These are phyloP conservation scores for Metschnikowia koreensis DNA, from an alignment of 805 yeast genomes.

Conservation along the genomic window DNA sequence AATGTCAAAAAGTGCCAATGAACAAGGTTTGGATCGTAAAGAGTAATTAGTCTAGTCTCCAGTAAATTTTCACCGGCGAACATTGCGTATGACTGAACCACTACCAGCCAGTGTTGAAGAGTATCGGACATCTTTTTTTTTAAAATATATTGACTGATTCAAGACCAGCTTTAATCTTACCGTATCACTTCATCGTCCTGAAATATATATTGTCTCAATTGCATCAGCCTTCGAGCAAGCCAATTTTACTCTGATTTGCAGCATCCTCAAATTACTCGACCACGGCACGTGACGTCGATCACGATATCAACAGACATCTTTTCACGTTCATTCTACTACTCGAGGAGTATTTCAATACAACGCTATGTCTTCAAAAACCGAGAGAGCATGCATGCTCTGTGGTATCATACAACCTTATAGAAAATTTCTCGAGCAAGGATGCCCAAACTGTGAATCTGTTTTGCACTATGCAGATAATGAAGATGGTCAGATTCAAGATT, in stretches of 20 bases:
- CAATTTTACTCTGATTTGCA: not conserved
- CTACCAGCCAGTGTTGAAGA: no score
- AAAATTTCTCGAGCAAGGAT: constrained; percentile 75
- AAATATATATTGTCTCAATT: not conserved
- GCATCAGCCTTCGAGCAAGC: not conserved
- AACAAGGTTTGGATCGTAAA: no score
- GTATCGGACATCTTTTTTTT: no score
- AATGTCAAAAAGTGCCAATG: no score
- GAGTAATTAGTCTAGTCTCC: no score
- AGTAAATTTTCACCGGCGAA: no score
- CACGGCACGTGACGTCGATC: constrained; percentile 2
- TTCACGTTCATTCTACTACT: not conserved
- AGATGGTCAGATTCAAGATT: constrained; percentile 80
- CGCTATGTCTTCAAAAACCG: constrained; percentile 56
- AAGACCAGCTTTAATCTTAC: no score
- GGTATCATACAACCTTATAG: constrained; percentile 82
- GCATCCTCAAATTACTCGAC: not conserved
- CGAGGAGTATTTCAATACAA: not conserved
- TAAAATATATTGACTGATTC: no score
- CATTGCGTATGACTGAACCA: no score
- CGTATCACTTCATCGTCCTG: not conserved
- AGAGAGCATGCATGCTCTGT: constrained; percentile 96
- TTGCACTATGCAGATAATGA: constrained; percentile 75
- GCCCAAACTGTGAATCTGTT: constrained; percentile 94
- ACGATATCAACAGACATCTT: not conserved